Percentiles rank a stretch among this genome's conserved stretches.
These are phyloP conservation scores for Macrolepiota dolichaula DNA, from an alignment of 768 basidiomycete genomes.

Conservation along the genomic window DNA sequence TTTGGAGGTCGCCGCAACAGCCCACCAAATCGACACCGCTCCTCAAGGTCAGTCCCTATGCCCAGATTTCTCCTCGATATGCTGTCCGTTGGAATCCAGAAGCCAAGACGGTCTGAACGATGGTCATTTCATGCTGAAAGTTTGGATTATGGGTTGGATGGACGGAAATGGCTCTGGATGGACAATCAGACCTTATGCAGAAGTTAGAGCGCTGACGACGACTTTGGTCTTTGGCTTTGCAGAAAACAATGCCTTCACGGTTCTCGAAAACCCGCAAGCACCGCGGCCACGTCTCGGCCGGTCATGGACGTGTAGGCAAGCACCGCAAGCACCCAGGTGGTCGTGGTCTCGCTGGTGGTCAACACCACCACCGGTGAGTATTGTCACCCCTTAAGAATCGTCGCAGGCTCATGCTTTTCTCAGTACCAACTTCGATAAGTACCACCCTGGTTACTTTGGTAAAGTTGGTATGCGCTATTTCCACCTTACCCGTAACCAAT, in stretches of 20 bases:
- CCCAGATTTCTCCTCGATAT: slow-evolving; percentile 14
- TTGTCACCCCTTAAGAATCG: neutral
- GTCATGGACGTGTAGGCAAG: slow-evolving; percentile 99
- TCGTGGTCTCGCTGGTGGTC: slow-evolving; percentile 99
- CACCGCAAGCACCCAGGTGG: slow-evolving; percentile 99
- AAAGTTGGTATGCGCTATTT: slow-evolving; percentile 99
- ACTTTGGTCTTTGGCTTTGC: slow-evolving; percentile 15
- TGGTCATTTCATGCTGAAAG: slow-evolving; percentile 20
- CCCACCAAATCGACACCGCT: slow-evolving; percentile 42
- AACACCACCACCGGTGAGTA: slow-evolving; percentile 95
- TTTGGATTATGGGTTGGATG: slow-evolving; percentile 37
- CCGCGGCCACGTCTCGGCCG: slow-evolving; percentile 98
- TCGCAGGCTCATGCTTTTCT: slow-evolving; percentile 4
- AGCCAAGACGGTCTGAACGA: neutral
- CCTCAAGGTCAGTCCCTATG: slow-evolving; percentile 65
- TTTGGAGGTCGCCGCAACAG: slow-evolving; percentile 24
- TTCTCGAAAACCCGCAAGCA: slow-evolving; percentile 98
- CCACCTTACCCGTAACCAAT: slow-evolving; percentile 88
- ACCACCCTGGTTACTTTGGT: slow-evolving; percentile 99
- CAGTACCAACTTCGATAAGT: slow-evolving; percentile 97
- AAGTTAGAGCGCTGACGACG: slow-evolving; percentile 14
- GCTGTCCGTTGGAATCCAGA: slow-evolving; percentile 11
- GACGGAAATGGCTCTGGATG: slow-evolving; percentile 45
- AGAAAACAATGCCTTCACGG: slow-evolving; percentile 86
- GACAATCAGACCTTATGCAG: slow-evolving; percentile 16